Conservation (phyloP, 1,284 basidiomycete genomes). For the Laetiporus sulphureus region DNA sequence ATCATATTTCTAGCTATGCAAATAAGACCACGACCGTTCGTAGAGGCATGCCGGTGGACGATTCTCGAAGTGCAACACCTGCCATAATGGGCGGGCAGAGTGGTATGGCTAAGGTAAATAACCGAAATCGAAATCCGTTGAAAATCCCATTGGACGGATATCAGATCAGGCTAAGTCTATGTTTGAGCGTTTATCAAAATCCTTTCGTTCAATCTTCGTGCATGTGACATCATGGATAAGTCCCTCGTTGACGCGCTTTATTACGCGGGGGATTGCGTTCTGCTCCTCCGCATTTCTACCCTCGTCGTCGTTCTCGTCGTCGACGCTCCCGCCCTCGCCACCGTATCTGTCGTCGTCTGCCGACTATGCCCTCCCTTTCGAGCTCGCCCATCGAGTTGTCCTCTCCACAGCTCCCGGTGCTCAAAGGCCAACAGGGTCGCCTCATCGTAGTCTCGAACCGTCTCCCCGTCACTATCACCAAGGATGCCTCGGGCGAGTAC, state of each 20-base stretch:
- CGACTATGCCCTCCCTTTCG: constrained; percentile 3
- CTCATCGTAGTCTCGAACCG: constrained; percentile 97
- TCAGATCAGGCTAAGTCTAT: too few species aligned
- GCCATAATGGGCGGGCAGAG: too few species aligned
- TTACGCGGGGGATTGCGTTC: background rate
- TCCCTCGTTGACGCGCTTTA: constrained; percentile 1
- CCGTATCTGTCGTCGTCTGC: constrained; percentile 1
- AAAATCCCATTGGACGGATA: too few species aligned
- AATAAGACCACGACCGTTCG: too few species aligned
- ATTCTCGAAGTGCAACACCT: too few species aligned
- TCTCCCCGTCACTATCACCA: constrained; percentile 87
- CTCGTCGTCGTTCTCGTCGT: background rate
- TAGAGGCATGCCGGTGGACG: too few species aligned
- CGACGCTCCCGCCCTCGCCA: too few species aligned
- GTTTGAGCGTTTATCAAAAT: too few species aligned
- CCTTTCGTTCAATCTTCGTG: too few species aligned
- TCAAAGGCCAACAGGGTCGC: constrained; percentile 44
- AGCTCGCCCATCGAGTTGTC: constrained; percentile 16
- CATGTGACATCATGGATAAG: constrained; percentile 8
- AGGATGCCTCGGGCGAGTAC: constrained; percentile 84
- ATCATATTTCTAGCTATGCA: too few species aligned
- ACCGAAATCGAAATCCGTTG: too few species aligned
- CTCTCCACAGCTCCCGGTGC: constrained; percentile 22
- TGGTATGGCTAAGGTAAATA: too few species aligned
- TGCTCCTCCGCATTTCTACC: background rate